Evolutionary conservation across 108 stramenopile genomes (phyloP).

Genomic region (Skeletonema tropicum): DNA sequence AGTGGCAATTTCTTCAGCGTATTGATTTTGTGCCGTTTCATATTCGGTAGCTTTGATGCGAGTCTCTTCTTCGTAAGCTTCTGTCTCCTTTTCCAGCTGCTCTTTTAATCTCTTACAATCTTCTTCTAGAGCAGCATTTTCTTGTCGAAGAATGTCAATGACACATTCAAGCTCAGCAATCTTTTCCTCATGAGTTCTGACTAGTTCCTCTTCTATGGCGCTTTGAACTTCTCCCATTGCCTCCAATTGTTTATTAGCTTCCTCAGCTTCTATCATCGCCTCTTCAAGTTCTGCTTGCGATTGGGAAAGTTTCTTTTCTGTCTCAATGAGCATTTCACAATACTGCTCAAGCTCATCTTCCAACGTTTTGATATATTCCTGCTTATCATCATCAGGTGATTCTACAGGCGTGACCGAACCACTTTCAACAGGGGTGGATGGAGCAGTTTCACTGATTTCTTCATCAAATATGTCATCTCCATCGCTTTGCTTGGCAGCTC

Average conservation of each 20-base stretch:
- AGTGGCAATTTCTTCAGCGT: slow-evolving; percentile 64
- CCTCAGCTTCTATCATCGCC: slow-evolving; percentile 45
- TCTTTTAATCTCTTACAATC: slow-evolving; percentile 67
- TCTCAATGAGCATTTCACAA: slow-evolving; percentile 89
- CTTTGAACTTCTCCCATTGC: slow-evolving; percentile 19
- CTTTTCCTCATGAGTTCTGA: slow-evolving; percentile 41
- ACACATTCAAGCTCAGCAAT: slow-evolving; percentile 51
- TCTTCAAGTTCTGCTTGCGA: slow-evolving; percentile 70
- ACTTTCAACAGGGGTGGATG: slow-evolving; percentile 10
- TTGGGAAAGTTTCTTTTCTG: slow-evolving; percentile 72
- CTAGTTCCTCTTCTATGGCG: slow-evolving; percentile 5
- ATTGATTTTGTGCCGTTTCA: slow-evolving; percentile 57
- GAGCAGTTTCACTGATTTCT: background rate
- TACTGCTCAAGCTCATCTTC: slow-evolving; percentile 90
- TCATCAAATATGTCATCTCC: slow-evolving; percentile 24
- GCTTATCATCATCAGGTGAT: slow-evolving; percentile 47
- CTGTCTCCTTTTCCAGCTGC: slow-evolving; percentile 70
- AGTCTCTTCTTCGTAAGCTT: slow-evolving; percentile 76
- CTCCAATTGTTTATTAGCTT: slow-evolving; percentile 17
- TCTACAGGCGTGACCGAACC: background rate
- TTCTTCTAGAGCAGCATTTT: slow-evolving; percentile 63
- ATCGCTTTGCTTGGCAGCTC: background rate
- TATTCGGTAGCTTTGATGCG: slow-evolving; percentile 39
- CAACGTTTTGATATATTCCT: slow-evolving; percentile 81
- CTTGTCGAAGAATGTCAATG: slow-evolving; percentile 38